Evolutionary conservation across 1,284 basidiomycete species (phyloP), one percentile per base, ranked within the genome.

Genomic region (Melampsora abietis-canadensis): DNA sequence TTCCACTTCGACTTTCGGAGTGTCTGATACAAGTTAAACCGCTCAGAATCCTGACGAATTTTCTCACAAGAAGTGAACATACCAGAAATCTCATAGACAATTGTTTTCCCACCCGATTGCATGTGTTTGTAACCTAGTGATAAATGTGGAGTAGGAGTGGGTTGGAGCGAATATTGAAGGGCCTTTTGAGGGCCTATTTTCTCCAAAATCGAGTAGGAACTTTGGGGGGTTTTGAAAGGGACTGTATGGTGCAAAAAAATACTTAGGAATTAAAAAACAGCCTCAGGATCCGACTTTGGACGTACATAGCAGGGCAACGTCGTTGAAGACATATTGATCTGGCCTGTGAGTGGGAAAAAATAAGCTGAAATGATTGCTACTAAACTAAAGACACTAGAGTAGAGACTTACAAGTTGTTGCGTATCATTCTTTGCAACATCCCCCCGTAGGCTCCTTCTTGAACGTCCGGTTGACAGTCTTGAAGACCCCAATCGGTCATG

Each of bases 301-400:
- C 51, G 44, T n/a, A 74, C 72, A 74, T 40, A 74, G 51, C 21
- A 74, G 64, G 19, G 72, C 72, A 37, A 74, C 64, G 60, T 74
- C 72, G 21, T 74, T 74, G 40, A 27, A 74, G 15, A 37, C 64
- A 44, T 74, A 74, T 66, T 66, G 64, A 21, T 74, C 59, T 2
- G 72, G 72, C 19, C 69, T 73, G 44, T 10, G 64, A 10, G 10
- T 54, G 30, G 59, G 17, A 51, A 37, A 12, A 44, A 30, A 57
- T 66, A 15, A 57, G 51, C 5, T 57, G 60, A 73, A 47, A 10
- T 31, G 8, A 62, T 48, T n/a, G 12, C 5, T 21, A 44, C 0
- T 19, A 19, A 63, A 40, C 34, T 19, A 17, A 10, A n/a, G 30
- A 3, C 2, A 57, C 27, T 19, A 10, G n/a, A 57, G 17, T 10